phyloP scores from a whole-genome alignment of 176 grass and related monocot species.

The Carex myosuroides region DNA sequence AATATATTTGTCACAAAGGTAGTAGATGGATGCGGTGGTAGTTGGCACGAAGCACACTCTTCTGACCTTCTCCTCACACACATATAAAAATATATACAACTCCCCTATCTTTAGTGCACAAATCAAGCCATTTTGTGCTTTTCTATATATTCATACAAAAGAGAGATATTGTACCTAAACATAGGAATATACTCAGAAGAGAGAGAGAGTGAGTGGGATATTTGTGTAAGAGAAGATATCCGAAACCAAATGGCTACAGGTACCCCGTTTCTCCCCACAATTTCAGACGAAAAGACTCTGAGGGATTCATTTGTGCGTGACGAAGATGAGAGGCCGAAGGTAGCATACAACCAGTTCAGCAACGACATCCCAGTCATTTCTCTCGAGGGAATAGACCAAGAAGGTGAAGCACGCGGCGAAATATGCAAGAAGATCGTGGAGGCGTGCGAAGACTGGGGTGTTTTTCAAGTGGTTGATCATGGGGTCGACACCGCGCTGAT shows the following conservation, averaged over 20 bases:
- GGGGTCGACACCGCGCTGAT: conserved; percentile 53
- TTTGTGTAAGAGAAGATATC: background rate
- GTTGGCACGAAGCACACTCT: background rate
- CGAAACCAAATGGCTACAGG: conserved; percentile 40
- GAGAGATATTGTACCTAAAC: background rate
- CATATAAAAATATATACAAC: background rate
- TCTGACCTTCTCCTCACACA: background rate
- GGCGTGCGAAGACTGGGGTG: conserved; percentile 80
- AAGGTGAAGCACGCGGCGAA: conserved; percentile 29
- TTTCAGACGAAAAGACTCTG: conserved; percentile 41
- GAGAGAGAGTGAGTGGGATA: too few species aligned
- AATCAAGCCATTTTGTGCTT: background rate
- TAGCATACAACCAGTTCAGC: conserved; percentile 89
- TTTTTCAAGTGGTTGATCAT: conserved; percentile 96
- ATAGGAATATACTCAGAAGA: background rate
- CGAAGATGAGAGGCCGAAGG: conserved; percentile 86
- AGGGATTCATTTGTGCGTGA: conserved; percentile 73
- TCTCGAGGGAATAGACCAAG: conserved; percentile 48
- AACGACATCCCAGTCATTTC: conserved; percentile 69
- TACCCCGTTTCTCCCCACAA: conserved; percentile 54
- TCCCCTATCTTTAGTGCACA: background rate
- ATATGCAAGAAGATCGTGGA: conserved; percentile 54
- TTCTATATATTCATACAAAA: background rate
- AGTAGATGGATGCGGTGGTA: conserved; percentile 14
- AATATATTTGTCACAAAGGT: background rate